These are phyloP conservation scores for Ophiostoma triangulosporum DNA, from an alignment of 2,329 filamentous ascomycete species.

Conservation along the genomic window DNA sequence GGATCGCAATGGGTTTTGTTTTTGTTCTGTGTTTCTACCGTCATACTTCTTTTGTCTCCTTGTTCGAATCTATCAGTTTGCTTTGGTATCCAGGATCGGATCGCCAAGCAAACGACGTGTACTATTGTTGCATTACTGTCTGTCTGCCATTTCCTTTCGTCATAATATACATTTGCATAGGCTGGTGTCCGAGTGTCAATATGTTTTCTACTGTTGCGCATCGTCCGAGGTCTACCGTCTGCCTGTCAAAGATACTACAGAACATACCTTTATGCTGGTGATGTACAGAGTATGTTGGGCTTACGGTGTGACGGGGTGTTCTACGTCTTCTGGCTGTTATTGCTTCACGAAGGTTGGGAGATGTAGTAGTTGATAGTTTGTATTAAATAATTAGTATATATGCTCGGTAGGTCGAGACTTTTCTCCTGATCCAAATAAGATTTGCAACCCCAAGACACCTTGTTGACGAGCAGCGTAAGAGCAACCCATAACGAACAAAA, in stretches of 20 bases:
- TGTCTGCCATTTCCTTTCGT: slow-evolving; percentile 13
- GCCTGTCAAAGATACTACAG: neutral
- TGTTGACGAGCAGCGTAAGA: neutral
- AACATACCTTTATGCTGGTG: neutral
- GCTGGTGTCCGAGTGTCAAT: no score
- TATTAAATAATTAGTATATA: neutral
- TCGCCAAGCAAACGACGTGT: slow-evolving; percentile 26
- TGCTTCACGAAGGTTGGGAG: no score
- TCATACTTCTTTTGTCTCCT: slow-evolving; percentile 1
- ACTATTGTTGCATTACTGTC: slow-evolving; percentile 33
- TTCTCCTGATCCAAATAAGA: neutral
- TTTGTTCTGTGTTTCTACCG: neutral
- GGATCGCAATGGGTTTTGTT: slow-evolving; percentile 11
- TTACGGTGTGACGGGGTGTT: no score
- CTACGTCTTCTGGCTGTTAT: no score
- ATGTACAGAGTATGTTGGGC: no score
- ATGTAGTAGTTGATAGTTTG: no score
- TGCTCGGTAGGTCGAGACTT: slow-evolving; percentile 1
- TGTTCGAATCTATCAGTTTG: slow-evolving; percentile 9
- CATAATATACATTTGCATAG: slow-evolving; percentile 1
- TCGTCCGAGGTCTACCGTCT: no score
- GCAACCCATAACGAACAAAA: neutral
- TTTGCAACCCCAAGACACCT: neutral
- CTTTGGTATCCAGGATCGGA: slow-evolving; percentile 6
- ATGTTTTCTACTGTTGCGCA: no score